Percentiles rank a stretch among this genome's conserved stretches.
These are phyloP conservation scores for Neurospora sp. DNA, from an alignment of 495 filamentous ascomycete species.

Conservation along the genomic window DNA sequence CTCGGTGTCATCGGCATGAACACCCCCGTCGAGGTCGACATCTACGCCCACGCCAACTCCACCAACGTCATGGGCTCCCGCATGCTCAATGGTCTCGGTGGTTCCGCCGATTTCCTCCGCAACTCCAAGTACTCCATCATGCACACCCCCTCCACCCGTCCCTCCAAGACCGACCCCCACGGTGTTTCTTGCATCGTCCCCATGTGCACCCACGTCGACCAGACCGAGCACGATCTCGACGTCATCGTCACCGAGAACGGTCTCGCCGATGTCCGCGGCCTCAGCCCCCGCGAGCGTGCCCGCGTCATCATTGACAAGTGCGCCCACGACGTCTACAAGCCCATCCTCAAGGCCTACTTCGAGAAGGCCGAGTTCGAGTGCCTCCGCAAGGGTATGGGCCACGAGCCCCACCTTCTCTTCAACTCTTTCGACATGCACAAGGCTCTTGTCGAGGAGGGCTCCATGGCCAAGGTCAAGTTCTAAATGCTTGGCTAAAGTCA, in stretches of 20 bases:
- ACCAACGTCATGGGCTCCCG: constrained; percentile 85
- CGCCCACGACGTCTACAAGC: constrained; percentile 77
- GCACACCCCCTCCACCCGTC: constrained; percentile 78
- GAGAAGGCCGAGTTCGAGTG: constrained; percentile 84
- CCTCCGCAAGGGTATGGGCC: constrained; percentile 77
- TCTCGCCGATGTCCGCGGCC: constrained; percentile 74
- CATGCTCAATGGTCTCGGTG: constrained; percentile 88
- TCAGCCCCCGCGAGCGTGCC: constrained; percentile 72
- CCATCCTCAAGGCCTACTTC: constrained; percentile 75
- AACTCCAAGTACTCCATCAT: constrained; percentile 83
- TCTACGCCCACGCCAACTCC: constrained; percentile 88
- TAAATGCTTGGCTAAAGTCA: constrained; percentile 8
- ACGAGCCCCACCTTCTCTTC: constrained; percentile 80
- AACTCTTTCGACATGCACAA: constrained; percentile 85
- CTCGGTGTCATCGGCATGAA: constrained; percentile 92
- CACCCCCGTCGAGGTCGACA: constrained; percentile 88
- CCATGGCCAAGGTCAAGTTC: constrained; percentile 63
- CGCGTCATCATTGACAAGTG: constrained; percentile 81
- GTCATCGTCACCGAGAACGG: constrained; percentile 83
- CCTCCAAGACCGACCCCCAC: constrained; percentile 71
- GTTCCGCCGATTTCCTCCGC: constrained; percentile 81
- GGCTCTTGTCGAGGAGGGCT: constrained; percentile 68
- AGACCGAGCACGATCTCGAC: constrained; percentile 87
- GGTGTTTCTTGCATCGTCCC: constrained; percentile 84
- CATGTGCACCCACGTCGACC: constrained; percentile 88